phyloP scores from a whole-genome alignment of 495 filamentous ascomycete genomes.

The Sabuloglossum arenarium region DNA sequence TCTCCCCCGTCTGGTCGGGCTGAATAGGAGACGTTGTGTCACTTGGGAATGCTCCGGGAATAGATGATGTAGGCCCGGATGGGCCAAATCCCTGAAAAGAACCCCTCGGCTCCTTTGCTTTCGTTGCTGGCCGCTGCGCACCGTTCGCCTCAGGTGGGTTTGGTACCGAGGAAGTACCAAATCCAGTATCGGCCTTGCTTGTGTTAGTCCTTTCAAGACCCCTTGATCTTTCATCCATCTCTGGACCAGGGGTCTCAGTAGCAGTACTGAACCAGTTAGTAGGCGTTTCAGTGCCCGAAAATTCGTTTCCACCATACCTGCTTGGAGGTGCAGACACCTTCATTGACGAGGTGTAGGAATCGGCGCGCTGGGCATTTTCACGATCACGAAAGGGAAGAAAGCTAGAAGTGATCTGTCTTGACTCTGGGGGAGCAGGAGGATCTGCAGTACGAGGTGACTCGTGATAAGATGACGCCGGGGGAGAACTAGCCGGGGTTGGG shows the following conservation, averaged over 20 bases:
- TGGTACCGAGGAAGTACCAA: neutral
- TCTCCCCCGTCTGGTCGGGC: constrained; percentile 29
- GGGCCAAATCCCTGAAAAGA: constrained; percentile 13
- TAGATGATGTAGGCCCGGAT: constrained; percentile 16
- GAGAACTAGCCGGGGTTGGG: constrained; percentile 40
- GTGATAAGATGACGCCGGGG: constrained; percentile 27
- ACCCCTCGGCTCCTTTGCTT: constrained; percentile 13
- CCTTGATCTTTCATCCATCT: constrained; percentile 16
- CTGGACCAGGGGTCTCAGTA: constrained; percentile 25
- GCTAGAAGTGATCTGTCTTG: constrained; percentile 49
- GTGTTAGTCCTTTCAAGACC: constrained; percentile 14
- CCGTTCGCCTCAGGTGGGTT: neutral
- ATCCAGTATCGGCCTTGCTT: neutral
- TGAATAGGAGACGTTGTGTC: constrained; percentile 24
- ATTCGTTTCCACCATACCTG: constrained; percentile 34
- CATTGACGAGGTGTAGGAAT: constrained; percentile 56
- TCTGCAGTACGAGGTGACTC: constrained; percentile 32
- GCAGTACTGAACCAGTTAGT: constrained; percentile 22
- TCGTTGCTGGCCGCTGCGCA: neutral
- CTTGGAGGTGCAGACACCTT: constrained; percentile 65
- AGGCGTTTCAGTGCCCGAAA: constrained; percentile 35
- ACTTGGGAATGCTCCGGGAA: constrained; percentile 37
- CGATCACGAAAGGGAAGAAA: constrained; percentile 42
- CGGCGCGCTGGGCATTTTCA: constrained; percentile 27
- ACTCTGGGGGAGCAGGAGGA: constrained; percentile 39